Evolutionary conservation across 2,329 filamentous ascomycete species (phyloP).

Genomic region (Leptographium galeiforme): DNA sequence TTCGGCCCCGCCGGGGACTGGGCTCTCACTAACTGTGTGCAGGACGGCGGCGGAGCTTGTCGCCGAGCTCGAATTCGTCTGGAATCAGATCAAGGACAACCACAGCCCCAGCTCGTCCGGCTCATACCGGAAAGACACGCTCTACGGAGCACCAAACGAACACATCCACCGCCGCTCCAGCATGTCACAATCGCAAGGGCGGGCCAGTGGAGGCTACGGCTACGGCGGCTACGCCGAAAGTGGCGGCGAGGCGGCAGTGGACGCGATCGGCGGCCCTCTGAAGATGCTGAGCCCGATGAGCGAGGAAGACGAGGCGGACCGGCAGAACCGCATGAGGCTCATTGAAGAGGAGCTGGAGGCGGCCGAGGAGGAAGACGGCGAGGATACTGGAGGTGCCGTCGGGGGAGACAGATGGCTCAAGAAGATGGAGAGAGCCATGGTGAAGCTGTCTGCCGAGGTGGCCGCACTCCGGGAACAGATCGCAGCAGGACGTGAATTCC

Average conservation of each 20-base stretch:
- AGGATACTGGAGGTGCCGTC: constrained; percentile 6
- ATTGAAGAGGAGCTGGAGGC: constrained; percentile 22
- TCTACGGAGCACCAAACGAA: constrained; percentile 3
- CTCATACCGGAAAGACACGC: constrained; percentile 36
- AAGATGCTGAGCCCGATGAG: constrained; percentile 75
- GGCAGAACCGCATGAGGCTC: constrained; percentile 31
- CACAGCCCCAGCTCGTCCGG: constrained; percentile 46
- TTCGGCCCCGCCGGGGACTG: background rate
- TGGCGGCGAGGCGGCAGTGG: background rate
- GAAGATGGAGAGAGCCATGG: constrained; percentile 72
- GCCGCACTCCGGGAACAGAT: constrained; percentile 88
- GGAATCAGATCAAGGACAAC: constrained; percentile 94
- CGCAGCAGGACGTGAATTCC: constrained; percentile 59
- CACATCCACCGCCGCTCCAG: background rate
- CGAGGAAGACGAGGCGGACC: constrained; percentile 59
- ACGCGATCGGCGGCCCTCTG: constrained; percentile 31
- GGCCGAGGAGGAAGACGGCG: constrained; percentile 29
- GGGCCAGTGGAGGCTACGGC: background rate
- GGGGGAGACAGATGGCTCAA: constrained; percentile 51
- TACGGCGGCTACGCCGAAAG: background rate
- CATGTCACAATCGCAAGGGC: constrained; percentile 2
- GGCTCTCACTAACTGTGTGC: background rate
- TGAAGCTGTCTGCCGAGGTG: constrained; percentile 83
- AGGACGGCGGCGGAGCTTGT: constrained; percentile 79
- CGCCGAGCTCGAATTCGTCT: constrained; percentile 93